phyloP scores from a whole-genome alignment of 2,329 filamentous ascomycete genomes.

The Ophiostoma fasciatum region DNA sequence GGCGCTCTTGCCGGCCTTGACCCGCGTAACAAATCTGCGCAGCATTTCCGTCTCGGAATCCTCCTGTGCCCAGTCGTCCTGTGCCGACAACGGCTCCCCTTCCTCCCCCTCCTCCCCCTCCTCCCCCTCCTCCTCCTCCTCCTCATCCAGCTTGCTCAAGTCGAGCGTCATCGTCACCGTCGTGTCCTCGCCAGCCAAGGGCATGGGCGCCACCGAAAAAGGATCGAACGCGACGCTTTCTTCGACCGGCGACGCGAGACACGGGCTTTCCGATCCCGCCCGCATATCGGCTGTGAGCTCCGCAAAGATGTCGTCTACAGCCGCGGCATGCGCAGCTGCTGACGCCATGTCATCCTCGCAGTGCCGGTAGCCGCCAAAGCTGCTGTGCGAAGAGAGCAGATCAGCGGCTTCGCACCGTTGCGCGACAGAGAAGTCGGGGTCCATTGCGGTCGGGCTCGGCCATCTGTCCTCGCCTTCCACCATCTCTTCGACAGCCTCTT shows the following conservation, averaged over 20 bases:
- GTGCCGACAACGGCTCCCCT: slow-evolving; percentile 3
- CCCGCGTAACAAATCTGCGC: slow-evolving; percentile 21
- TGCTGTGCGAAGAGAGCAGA: not conserved
- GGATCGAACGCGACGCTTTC: no score
- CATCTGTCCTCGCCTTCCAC: not conserved
- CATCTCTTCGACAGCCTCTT: not conserved
- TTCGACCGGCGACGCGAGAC: no score
- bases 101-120: not conserved
- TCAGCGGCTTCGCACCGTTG: not conserved
- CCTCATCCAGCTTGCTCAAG: not conserved
- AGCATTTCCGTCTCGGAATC: slow-evolving; percentile 22
- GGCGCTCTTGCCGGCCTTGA: slow-evolving; percentile 20
- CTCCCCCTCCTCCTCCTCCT: not conserved
- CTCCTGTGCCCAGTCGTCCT: slow-evolving; percentile 12
- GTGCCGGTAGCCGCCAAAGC: not conserved
- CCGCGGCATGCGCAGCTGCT: no score
- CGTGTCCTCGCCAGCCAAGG: not conserved
- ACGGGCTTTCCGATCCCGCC: no score
- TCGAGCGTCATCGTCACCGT: not conserved
- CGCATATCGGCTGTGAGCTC: no score
- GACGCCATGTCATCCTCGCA: no score
- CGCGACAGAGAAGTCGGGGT: no score
- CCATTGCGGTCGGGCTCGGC: slow-evolving; percentile 7
- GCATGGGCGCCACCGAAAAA: no score
- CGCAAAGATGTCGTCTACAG: no score